Conservation (phyloP, 495 filamentous ascomycete species). For the Penicillium turbatum region DNA sequence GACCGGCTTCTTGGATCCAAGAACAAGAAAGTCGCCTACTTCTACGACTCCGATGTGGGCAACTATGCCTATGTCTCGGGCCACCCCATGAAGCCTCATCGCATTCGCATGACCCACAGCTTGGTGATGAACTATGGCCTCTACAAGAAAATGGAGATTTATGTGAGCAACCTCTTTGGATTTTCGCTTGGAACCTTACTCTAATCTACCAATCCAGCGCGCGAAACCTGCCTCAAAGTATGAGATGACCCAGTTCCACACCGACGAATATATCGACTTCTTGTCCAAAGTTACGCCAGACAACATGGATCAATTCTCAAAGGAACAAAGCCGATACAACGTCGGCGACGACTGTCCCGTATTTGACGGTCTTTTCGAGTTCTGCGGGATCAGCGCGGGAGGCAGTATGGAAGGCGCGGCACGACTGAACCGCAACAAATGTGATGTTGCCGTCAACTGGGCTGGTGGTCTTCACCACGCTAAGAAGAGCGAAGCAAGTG, state of each 20-base stretch:
- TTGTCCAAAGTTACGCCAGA: slow-evolving; percentile 93
- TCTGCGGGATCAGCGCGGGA: slow-evolving; percentile 95
- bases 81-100: slow-evolving; percentile 99
- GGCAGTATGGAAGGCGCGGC: slow-evolving; percentile 97
- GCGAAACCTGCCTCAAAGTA: slow-evolving; percentile 93
- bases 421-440: slow-evolving; percentile 85
- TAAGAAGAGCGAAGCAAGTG: slow-evolving; percentile 93
- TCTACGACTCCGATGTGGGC: slow-evolving; percentile 96
- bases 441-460: slow-evolving; percentile 97
- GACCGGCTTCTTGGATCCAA: slow-evolving; percentile 44
- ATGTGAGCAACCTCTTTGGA: slow-evolving; percentile 57
- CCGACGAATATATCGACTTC: slow-evolving; percentile 99
- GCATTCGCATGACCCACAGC: slow-evolving; percentile 93
- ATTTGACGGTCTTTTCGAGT: slow-evolving; percentile 96
- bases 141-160: slow-evolving; percentile 99
- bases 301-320: slow-evolving; percentile 92
- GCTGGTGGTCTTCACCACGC: slow-evolving; percentile 96
- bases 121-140: slow-evolving; percentile 98
- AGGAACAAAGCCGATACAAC: slow-evolving; percentile 95
- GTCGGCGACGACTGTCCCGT: slow-evolving; percentile 98
- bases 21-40: slow-evolving; percentile 85
- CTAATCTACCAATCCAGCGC: slow-evolving; percentile 56
- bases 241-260: slow-evolving; percentile 99
- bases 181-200: neutral
- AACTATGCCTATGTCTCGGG: slow-evolving; percentile 98